These are phyloP conservation scores for Glycine soja DNA, from an alignment of 306 rosid genomes.

Conservation along the genomic window DNA sequence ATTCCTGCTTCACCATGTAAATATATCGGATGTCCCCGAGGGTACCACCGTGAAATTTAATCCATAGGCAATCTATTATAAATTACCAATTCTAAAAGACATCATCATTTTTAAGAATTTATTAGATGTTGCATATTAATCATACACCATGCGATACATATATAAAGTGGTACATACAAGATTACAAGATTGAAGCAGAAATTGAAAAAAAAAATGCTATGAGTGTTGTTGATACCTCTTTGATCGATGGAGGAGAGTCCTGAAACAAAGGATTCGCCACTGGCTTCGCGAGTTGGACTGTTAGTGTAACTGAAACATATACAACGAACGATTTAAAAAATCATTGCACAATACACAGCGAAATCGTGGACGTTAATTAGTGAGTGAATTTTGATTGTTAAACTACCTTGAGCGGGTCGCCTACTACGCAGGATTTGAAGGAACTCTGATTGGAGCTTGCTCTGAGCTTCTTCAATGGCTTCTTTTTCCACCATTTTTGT, in stretches of 20 bases:
- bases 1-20: too few relatives aligned
- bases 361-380: neutral
- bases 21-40: too few relatives aligned
- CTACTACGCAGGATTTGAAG: slow-evolving; percentile 58
- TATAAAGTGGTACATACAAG: too few relatives aligned
- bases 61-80: too few relatives aligned
- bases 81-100: too few relatives aligned
- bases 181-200: neutral
- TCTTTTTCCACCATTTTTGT: slow-evolving; percentile 55
- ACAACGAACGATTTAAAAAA: neutral
- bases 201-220: neutral
- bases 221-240: slow-evolving; percentile 56
- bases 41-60: too few relatives aligned
- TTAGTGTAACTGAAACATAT: slow-evolving; percentile 62
- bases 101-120: too few relatives aligned
- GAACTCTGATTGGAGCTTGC: slow-evolving; percentile 64
- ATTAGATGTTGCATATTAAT: too few relatives aligned
- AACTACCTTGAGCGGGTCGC: slow-evolving; percentile 58
- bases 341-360: neutral
- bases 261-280: slow-evolving; percentile 62
- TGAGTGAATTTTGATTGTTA: neutral
- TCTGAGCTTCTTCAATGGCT: slow-evolving; percentile 47
- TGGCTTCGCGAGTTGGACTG: slow-evolving; percentile 62
- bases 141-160: too few relatives aligned
- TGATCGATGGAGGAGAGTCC: slow-evolving; percentile 50